Conservation (phyloP, 441 rosid species). For the Rhodomyrtus psidioides region DNA sequence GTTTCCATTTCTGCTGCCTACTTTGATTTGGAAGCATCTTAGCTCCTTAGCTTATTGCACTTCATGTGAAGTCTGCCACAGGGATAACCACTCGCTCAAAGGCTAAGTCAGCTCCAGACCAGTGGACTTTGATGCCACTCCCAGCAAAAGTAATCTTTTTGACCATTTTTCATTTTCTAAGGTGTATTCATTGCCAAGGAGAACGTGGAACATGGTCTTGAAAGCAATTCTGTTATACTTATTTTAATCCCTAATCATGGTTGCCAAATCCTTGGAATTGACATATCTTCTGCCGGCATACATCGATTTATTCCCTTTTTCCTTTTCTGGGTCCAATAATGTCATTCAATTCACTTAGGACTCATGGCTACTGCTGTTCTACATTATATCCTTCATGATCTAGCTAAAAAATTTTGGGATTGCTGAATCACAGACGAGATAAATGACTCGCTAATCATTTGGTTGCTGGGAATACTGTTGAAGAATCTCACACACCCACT, state of each 20-base stretch:
- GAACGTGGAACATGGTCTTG: background rate
- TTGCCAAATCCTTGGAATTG: background rate
- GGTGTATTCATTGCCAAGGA: background rate
- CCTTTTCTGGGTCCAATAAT: background rate
- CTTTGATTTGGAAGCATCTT: constrained; percentile 2
- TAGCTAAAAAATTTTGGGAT: background rate
- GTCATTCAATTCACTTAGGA: background rate
- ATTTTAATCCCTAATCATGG: background rate
- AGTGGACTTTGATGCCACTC: constrained; percentile 70
- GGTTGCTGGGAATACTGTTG: background rate
- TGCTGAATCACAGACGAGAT: too few relatives aligned
- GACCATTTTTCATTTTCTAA: background rate
- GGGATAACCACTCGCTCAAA: constrained; percentile 93
- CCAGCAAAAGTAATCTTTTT: constrained; percentile 59
- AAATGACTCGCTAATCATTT: too few relatives aligned
- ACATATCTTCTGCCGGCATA: background rate
- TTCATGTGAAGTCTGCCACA: constrained; percentile 36
- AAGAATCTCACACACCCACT: background rate
- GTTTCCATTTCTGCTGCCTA: constrained; percentile 18
- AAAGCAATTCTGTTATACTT: background rate
- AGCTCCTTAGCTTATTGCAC: background rate
- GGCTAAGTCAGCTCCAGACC: constrained; percentile 77
- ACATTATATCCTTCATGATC: background rate
- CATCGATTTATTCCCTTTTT: background rate
- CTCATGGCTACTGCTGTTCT: background rate